These are phyloP conservation scores for Carallia pectinifolia DNA, from an alignment of 345 rosid species.

Conservation along the genomic window DNA sequence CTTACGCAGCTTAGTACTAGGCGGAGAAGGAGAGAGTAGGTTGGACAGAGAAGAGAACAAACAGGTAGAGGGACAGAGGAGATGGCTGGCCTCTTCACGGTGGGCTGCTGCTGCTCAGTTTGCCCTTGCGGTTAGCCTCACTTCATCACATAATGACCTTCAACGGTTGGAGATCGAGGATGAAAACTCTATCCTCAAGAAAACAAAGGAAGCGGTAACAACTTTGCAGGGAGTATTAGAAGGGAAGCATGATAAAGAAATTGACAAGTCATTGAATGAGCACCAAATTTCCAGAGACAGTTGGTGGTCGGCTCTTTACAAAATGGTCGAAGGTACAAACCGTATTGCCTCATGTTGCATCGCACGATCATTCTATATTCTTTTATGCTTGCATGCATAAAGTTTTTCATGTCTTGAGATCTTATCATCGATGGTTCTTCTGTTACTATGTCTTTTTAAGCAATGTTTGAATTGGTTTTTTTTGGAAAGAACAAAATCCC, in stretches of 20 bases:
- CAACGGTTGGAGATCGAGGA: slow-evolving; percentile 55
- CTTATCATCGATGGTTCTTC: neutral
- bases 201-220: slow-evolving; percentile 75
- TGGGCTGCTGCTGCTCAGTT: slow-evolving; percentile 86
- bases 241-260: slow-evolving; percentile 76
- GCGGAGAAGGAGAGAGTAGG: slow-evolving; percentile 39
- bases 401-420: neutral
- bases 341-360: neutral
- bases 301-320: slow-evolving; percentile 97
- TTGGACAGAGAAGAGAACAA: slow-evolving; percentile 35
- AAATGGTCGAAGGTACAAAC: slow-evolving; percentile 77
- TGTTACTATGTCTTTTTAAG: no score
- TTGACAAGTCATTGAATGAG: slow-evolving; percentile 53
- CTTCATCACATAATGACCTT: slow-evolving; percentile 70
- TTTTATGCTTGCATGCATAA: neutral
- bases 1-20: slow-evolving; percentile 69
- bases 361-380: neutral
- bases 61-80: slow-evolving; percentile 64
- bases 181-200: slow-evolving; percentile 58
- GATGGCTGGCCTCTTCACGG: slow-evolving; percentile 73
- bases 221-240: slow-evolving; percentile 82
- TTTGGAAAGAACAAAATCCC: no score
- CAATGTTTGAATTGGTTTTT: no score
- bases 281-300: slow-evolving; percentile 60
- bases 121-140: slow-evolving; percentile 79